Evolutionary conservation across 192 early-diverging fungal genomes (phyloP), one percentile per base, ranked within the genome.

Genomic region (Backusella tuberculispora): DNA sequence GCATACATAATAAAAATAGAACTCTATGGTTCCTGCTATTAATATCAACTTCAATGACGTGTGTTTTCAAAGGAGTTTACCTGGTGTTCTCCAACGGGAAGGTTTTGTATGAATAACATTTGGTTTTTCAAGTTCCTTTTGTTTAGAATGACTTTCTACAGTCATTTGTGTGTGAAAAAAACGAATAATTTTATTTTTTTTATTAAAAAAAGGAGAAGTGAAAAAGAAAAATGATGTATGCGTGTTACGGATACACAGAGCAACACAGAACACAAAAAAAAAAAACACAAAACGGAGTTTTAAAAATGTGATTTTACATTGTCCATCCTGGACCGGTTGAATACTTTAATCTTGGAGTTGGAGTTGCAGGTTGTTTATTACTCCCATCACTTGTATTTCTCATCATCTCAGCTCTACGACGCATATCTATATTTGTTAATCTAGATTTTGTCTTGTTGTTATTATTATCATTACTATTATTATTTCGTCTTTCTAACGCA

Each of bases 1-100:
- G 24, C 84, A 63, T 41, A 90, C 45, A 73, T 93, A 94, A 78
- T 95, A 94, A 26, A 88, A 42, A 76, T 91, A 91, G 83, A 96
- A 95, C 80, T 95, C 94, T 34, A 72, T 45, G 12, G 4, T 14
- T 66, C 6, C 13, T 24, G 24, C 21, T 10, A 26, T 3, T n/a
- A 65, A 64, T 24, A 10, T 2, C 37, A 14, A n/a, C 29, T 37
- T n/a, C 15, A 44, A 5, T 14, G 15, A 3, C 5, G 37, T 34
- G 14, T 14, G 8, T 38, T 4, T 19, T 46, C n/a, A 41, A 41
- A 38, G 15, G 34, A 41, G 13, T 37, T 74, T 76, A 71, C 76
- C 76, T 66, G 42, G 69, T 5, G 90, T 93, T 15, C 84, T 76
- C 83, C 90, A 85, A 7, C 86, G 83, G 15, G 92, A 88, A 7